Conservation (phyloP, 345 rosid species). For the Euphorbia tirucalli region DNA sequence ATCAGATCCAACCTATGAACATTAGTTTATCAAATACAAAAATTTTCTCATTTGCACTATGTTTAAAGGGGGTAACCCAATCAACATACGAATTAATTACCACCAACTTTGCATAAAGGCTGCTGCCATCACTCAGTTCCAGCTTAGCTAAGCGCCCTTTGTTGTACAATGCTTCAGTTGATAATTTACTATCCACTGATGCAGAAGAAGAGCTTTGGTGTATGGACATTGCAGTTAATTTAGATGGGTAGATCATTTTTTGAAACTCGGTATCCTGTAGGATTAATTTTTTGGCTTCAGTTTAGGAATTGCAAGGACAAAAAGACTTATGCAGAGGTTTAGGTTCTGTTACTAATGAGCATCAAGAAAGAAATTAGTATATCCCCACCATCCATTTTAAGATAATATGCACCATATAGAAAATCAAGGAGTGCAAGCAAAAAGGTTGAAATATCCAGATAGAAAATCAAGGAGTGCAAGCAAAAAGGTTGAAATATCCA, state of each 20-base stretch:
- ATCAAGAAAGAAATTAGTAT: not conserved
- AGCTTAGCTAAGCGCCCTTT: conserved; percentile 61
- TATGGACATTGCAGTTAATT: conserved; percentile 70
- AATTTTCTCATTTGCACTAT: conserved; percentile 1
- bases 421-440: not conserved
- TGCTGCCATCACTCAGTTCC: conserved; percentile 71
- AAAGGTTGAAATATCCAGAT: not conserved
- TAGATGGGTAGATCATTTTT: conserved; percentile 66
- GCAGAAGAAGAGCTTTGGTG: conserved; percentile 48
- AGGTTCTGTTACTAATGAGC: not conserved
- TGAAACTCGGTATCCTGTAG: conserved; percentile 62
- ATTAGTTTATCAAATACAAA: not conserved
- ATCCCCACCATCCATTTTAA: not conserved
- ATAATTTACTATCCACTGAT: conserved; percentile 37
- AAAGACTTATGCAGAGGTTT: not conserved
- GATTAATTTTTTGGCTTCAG: not conserved
- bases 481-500: not conserved
- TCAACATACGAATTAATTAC: conserved; percentile 44
- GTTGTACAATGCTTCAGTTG: conserved; percentile 38
- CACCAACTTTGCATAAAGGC: conserved; percentile 77
- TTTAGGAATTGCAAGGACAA: conserved; percentile 7
- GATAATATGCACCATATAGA: not conserved
- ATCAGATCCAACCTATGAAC: conserved; percentile 84
- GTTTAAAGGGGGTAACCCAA: conserved; percentile 1
- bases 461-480: not conserved